Percentiles rank a stretch among this genome's conserved stretches.
phyloP scores from a whole-genome alignment of 345 rosid genomes.

The Arabis alpina region DNA sequence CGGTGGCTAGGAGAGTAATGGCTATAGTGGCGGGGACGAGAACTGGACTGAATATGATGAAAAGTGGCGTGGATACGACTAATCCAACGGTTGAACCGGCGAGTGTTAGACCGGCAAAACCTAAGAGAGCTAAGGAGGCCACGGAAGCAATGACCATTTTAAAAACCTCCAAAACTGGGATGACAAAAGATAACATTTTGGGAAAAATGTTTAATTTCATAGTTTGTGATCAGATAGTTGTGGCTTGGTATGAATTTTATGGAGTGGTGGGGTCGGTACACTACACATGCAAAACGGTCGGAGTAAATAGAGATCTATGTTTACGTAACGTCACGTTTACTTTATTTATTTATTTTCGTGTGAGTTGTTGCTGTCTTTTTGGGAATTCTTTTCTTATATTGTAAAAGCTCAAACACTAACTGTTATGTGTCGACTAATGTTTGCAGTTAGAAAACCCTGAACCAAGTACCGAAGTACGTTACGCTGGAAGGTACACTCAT shows the following conservation, averaged over 20 bases:
- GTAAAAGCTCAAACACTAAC: not conserved
- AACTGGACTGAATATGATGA: slow-evolving; percentile 81
- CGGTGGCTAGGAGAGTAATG: slow-evolving; percentile 50
- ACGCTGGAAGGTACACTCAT: not conserved
- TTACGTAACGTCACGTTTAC: slow-evolving; percentile 25
- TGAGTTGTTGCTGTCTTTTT: not conserved
- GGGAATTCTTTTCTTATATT: slow-evolving; percentile 7
- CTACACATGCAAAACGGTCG: slow-evolving; percentile 9
- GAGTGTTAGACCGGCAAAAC: slow-evolving; percentile 63
- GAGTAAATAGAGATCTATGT: slow-evolving; percentile 8
- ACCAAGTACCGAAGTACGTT: not conserved
- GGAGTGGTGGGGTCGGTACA: not conserved
- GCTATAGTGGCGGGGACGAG: slow-evolving; percentile 76
- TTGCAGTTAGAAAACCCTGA: slow-evolving; percentile 15
- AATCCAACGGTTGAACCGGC: slow-evolving; percentile 68
- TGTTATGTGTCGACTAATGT: slow-evolving; percentile 6
- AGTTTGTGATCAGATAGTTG: too few relatives aligned
- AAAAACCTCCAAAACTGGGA: slow-evolving; percentile 31
- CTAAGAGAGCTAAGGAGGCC: slow-evolving; percentile 62
- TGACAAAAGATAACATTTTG: slow-evolving; percentile 28
- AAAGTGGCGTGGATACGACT: slow-evolving; percentile 65
- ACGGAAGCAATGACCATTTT: slow-evolving; percentile 52
- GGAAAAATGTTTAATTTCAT: not conserved
- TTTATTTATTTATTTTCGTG: not conserved
- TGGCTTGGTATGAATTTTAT: not conserved